Conservation (phyloP, 495 filamentous ascomycete species). For the Aspergillus kassunensis region DNA sequence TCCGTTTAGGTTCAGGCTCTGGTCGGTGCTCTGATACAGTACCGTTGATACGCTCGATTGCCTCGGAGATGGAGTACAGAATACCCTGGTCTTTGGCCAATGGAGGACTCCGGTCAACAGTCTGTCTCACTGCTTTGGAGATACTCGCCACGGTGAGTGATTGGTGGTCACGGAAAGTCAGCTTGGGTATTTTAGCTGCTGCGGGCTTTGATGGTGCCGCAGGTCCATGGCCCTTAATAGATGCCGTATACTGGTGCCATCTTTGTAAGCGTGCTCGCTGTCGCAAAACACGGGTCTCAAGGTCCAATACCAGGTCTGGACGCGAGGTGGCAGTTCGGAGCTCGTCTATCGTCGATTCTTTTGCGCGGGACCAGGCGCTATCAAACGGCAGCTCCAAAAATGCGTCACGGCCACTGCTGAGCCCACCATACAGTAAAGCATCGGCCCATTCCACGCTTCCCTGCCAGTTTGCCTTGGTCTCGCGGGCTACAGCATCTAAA, state of each 20-base stretch:
- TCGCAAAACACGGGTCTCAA: slow-evolving; percentile 55
- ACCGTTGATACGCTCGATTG: slow-evolving; percentile 51
- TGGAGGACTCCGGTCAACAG: slow-evolving; percentile 34
- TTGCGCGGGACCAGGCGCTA: slow-evolving; percentile 60
- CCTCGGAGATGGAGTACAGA: slow-evolving; percentile 53
- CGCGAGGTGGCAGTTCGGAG: slow-evolving; percentile 34
- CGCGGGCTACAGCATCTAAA: slow-evolving; percentile 36
- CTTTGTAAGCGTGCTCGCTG: slow-evolving; percentile 62
- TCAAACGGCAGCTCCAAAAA: slow-evolving; percentile 63
- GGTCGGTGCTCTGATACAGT: slow-evolving; percentile 20
- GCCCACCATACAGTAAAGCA: slow-evolving; percentile 61
- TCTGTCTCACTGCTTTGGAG: slow-evolving; percentile 35
- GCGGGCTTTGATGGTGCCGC: slow-evolving; percentile 5
- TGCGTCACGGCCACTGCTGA: slow-evolving; percentile 51
- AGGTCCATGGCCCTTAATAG: slow-evolving; percentile 14
- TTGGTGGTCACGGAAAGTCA: slow-evolving; percentile 37
- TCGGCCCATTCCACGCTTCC: slow-evolving; percentile 68
- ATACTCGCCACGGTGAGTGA: slow-evolving; percentile 40
- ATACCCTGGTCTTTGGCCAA: slow-evolving; percentile 48
- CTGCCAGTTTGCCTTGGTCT: slow-evolving; percentile 67
- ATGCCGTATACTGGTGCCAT: slow-evolving; percentile 67
- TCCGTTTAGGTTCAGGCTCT: slow-evolving; percentile 9
- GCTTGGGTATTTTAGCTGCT: slow-evolving; percentile 12
- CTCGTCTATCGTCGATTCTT: slow-evolving; percentile 49
- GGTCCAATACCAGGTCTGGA: slow-evolving; percentile 49